Conservation (phyloP, 1,284 basidiomycete species). For the Austroboletus novae-zelandiae region DNA sequence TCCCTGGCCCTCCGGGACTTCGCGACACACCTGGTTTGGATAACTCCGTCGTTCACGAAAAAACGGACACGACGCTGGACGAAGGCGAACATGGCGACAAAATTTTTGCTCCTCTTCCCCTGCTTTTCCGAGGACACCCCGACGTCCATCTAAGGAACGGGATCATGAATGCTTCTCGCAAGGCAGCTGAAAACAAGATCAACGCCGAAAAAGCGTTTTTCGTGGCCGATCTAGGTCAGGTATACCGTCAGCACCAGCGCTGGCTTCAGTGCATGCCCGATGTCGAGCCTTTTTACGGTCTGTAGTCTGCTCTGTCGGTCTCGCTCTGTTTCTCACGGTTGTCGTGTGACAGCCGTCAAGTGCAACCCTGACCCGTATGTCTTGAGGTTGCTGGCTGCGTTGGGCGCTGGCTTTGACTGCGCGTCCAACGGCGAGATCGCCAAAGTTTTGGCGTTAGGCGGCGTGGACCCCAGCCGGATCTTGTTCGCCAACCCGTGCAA, state of each 20-base stretch:
- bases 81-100: slow-evolving; percentile 34
- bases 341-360: slow-evolving; percentile 26
- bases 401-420: slow-evolving; percentile 96
- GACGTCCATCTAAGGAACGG: slow-evolving; percentile 72
- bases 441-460: slow-evolving; percentile 74
- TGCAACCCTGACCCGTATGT: slow-evolving; percentile 98
- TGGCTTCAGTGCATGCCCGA: slow-evolving; percentile 84
- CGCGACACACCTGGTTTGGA: slow-evolving; percentile 27
- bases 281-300: slow-evolving; percentile 84
- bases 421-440: slow-evolving; percentile 96
- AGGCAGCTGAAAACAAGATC: slow-evolving; percentile 49
- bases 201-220: slow-evolving; percentile 95
- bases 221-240: slow-evolving; percentile 88
- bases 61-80: slow-evolving; percentile 24
- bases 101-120: slow-evolving; percentile 63
- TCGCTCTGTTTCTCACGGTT: slow-evolving; percentile 21
- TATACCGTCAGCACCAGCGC: slow-evolving; percentile 83
- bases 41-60: slow-evolving; percentile 27
- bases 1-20: slow-evolving; percentile 32
- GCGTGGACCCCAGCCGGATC: slow-evolving; percentile 74
- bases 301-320: slow-evolving; percentile 23
- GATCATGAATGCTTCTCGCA: slow-evolving; percentile 60
- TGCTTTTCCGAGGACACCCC: slow-evolving; percentile 63
- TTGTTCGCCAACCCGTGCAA: slow-evolving; percentile 99
- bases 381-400: slow-evolving; percentile 82